phyloP scores from a whole-genome alignment of 129 eudicot species.

The Calendula officinalis region DNA sequence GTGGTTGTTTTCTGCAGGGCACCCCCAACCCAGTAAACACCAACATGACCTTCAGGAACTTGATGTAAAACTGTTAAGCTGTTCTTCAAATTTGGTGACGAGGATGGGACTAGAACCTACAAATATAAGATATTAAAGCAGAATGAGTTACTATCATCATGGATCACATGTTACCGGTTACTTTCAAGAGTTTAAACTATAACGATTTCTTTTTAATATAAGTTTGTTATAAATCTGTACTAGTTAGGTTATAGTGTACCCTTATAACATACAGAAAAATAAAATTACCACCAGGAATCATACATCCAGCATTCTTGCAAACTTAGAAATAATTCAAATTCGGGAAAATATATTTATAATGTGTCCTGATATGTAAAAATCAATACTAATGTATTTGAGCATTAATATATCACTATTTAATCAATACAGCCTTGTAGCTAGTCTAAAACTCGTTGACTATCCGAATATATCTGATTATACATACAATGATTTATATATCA shows the following conservation, averaged over 20 bases:
- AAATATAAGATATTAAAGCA: conserved; percentile 9
- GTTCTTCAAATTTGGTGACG: conserved; percentile 42
- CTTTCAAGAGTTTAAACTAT: neutral
- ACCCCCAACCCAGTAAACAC: conserved; percentile 97
- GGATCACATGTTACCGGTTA: neutral
- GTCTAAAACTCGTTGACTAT: neutral
- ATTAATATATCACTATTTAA: too few relatives aligned
- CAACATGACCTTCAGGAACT: conserved; percentile 99
- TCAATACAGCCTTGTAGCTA: conserved; percentile 2
- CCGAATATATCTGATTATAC: neutral
- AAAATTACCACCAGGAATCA: neutral
- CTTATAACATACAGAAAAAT: neutral
- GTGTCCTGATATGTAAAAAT: neutral
- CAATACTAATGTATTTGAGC: neutral
- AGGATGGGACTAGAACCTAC: conserved; percentile 62
- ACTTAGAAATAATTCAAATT: neutral
- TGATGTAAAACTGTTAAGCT: conserved; percentile 77
- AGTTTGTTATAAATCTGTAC: neutral
- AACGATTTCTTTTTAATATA: neutral
- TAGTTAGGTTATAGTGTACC: neutral
- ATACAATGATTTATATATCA: neutral
- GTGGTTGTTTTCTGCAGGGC: conserved; percentile 80
- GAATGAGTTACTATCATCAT: neutral
- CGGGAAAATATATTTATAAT: neutral
- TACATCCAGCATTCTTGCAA: neutral